Evolutionary conservation across 352 stramenopile species (phyloP).

Genomic region (Peronospora belbahrii): DNA sequence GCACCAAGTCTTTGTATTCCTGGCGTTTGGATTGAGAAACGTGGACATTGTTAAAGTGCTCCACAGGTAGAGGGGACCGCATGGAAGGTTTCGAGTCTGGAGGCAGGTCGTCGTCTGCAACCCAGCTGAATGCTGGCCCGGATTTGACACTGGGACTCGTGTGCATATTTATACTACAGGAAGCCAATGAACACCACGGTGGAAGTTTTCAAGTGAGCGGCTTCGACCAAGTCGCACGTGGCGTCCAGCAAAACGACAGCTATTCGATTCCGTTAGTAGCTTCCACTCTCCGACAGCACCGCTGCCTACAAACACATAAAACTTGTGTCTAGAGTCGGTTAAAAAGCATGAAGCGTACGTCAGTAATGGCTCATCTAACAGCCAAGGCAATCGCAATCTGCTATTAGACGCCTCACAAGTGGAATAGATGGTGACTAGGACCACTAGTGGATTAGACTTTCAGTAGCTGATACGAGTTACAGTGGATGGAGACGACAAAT

Average conservation of each 20-base stretch:
- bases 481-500: neutral
- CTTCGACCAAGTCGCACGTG: neutral
- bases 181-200: neutral
- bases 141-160: neutral
- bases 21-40: slow-evolving; percentile 25
- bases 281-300: neutral
- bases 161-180: too few relatives aligned
- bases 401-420: neutral
- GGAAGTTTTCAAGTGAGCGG: neutral
- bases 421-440: neutral
- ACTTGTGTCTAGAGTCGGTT: neutral
- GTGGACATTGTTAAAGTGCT: slow-evolving; percentile 24
- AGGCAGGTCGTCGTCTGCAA: slow-evolving; percentile 3
- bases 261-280: neutral
- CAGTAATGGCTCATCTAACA: neutral
- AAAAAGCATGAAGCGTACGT: neutral
- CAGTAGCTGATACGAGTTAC: too few relatives aligned
- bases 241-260: neutral
- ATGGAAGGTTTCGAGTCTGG: slow-evolving; percentile 4
- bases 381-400: neutral
- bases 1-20: slow-evolving; percentile 22
- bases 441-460: neutral
- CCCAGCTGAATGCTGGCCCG: too few relatives aligned
- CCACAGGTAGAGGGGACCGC: slow-evolving; percentile 16
- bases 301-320: neutral